A percentile compares a stretch with the other conserved stretches of the same genome.
phyloP scores from a whole-genome alignment of 2,329 filamentous ascomycete genomes.

The Penicillium sp. region DNA sequence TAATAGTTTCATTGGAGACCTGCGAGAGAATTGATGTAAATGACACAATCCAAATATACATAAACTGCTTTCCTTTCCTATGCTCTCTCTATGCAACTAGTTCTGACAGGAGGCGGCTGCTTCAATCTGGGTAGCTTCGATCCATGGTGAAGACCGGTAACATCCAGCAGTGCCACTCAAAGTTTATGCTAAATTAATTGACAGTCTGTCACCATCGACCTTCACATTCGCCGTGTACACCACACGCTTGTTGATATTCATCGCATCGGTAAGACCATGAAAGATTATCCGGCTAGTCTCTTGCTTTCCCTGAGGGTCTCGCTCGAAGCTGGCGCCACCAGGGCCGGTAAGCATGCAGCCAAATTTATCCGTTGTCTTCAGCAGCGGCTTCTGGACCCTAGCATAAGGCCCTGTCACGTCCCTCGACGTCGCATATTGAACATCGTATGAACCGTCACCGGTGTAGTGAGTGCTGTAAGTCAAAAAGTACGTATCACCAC shows the following conservation, averaged over 20 bases:
- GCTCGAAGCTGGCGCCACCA: not conserved
- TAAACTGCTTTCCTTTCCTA: too few species aligned
- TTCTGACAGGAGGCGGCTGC: too few species aligned
- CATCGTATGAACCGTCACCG: not conserved
- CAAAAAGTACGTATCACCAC: not conserved
- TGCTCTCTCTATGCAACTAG: too few species aligned
- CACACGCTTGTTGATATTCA: not conserved
- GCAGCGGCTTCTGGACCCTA: not conserved
- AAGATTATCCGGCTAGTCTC: not conserved
- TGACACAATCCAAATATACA: too few species aligned
- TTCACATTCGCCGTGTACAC: not conserved
- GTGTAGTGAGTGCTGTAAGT: not conserved
- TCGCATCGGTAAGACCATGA: not conserved
- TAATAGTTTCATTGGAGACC: too few species aligned
- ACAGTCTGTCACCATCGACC: not conserved
- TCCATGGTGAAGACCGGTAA: too few species aligned
- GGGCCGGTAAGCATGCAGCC: not conserved
- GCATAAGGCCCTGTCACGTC: not conserved
- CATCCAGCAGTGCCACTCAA: too few species aligned
- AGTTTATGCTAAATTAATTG: not conserved
- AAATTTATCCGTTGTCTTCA: not conserved
- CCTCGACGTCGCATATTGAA: not conserved
- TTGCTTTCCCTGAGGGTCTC: not conserved
- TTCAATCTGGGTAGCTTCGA: too few species aligned
- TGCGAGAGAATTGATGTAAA: too few species aligned